Evolutionary conservation across 768 basidiomycete species (phyloP), one percentile per base, ranked within the genome.

Genomic region (Clitopilus passeckerianus): DNA sequence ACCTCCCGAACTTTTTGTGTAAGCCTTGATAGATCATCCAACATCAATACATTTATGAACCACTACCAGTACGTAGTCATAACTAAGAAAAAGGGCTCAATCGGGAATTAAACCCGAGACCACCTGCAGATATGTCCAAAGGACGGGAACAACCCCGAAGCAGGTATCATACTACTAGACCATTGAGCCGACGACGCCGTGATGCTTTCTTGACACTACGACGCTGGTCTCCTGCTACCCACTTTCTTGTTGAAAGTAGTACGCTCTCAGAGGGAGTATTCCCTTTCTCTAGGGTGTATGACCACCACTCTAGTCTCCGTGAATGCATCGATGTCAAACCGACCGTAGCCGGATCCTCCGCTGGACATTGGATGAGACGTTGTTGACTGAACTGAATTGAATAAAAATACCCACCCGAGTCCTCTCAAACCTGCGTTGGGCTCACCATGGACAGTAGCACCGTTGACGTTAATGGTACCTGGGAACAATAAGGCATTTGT

Each of bases 381-480:
- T 30, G 34, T 34, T 7, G 20, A 6, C 18, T 50, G 34, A 6
- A 20, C 35, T 14, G 23, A 44, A 57, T 14, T 34, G 54, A 34
- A 56, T 6, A 54, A 60, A 33, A 37, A 20, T 6, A 70, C 77
- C 57, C 66, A 84, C 83, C 81, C 78, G 18, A 84, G 69, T 0
- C 83, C 83, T 2, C 73, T 63, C 8, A 75, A 59, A 15, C 76
- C 73, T 54, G 75, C 68, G 7, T 59, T 57, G 6, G 71, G 63
- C 61, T 86, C 82, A 7, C 68, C 64, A 59, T 83, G 79, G 22
- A 85, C 63, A 3, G 82, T 81, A 2, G 77, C 68, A 0, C 83
- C 85, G 59, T 87, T 87, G 63, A 87, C 76, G 64, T 81, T 80
- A 15, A 76, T 74, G 53, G 74, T 77, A 2, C 85, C 86, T 84